A percentile compares a stretch with the other conserved stretches of the same genome.
These are phyloP conservation scores for Magnaporthiopsis poae DNA, from an alignment of 2,329 filamentous ascomycete species.

Conservation along the genomic window DNA sequence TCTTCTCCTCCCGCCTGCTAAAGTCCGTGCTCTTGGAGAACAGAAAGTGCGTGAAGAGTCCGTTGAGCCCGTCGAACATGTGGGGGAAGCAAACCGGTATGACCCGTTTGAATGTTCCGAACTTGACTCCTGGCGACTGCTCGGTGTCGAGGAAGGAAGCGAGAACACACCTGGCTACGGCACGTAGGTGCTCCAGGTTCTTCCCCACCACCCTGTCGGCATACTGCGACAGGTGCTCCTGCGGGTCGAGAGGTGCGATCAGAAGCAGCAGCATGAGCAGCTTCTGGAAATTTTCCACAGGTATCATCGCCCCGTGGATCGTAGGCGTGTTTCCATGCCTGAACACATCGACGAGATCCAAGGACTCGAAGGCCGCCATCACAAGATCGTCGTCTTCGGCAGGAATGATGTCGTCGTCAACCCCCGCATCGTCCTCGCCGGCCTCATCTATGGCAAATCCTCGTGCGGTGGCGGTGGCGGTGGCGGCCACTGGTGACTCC, in stretches of 20 bases:
- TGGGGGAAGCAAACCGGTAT: conserved; percentile 53
- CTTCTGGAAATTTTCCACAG: conserved; percentile 62
- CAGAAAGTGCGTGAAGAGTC: conserved; percentile 65
- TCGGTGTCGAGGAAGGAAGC: conserved; percentile 58
- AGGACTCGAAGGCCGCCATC: conserved; percentile 56
- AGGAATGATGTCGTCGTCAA: conserved; percentile 24
- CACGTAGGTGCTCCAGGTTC: conserved; percentile 48
- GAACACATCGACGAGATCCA: conserved; percentile 55
- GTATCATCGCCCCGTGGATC: conserved; percentile 58
- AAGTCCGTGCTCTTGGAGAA: conserved; percentile 65
- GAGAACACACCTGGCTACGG: conserved; percentile 55
- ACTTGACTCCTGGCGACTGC: conserved; percentile 52
- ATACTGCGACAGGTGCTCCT: conserved; percentile 56
- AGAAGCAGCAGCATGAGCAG: conserved; percentile 61
- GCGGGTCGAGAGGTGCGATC: conserved; percentile 52
- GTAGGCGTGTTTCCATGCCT: conserved; percentile 39
- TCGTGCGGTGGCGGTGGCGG: conserved; percentile 17
- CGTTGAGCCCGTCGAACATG: conserved; percentile 57
- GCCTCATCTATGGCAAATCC: conserved; percentile 40
- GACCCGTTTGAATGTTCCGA: conserved; percentile 49
- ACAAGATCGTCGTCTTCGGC: conserved; percentile 54
- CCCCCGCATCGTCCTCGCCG: conserved; percentile 29
- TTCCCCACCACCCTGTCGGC: conserved; percentile 44
- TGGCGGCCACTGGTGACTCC: conserved; percentile 3
- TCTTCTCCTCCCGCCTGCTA: conserved; percentile 40